Evolutionary conservation across 352 stramenopile genomes (phyloP), one percentile per base, ranked within the genome.

Genomic region (Globisporangium recalcitrans): DNA sequence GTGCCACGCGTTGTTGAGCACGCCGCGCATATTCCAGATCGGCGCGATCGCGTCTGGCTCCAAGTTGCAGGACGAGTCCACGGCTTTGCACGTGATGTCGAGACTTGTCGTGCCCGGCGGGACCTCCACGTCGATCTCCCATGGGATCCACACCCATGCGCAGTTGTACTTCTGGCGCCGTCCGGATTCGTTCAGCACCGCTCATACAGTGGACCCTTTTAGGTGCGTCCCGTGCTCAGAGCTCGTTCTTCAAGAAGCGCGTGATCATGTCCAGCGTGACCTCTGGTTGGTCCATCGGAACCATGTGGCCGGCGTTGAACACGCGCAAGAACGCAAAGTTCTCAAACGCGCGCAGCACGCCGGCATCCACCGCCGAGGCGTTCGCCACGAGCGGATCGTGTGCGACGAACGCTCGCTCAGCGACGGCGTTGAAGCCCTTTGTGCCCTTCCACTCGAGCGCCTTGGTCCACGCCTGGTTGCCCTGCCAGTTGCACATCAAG

Each of bases 1-100:
- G 59, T 96, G 96, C 95, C 96, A 99, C 26, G 88, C 90, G 68
- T 99, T 99, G 68, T 98, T 99, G 21, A 98, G 78, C 36, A 99
- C 80, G 46, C 97, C 97, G 53, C 96, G 82, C 68, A 99, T 92
- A 82, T 99, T 99, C 97, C 97, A 99, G 59, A 98, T 96, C 26
- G 96, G 88, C 54, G 87, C 90, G 65, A 93, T 95, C 22, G 77
- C 93, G 68, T 99, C 97, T 1, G 97, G 97, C 74, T 99, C 97
- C 16, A 95, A 87, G 71, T 99, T 99, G 74, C 98, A 98, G 1
- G 90, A 95, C 36, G 80, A 81, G 73, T 99, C 97, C 9, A 98
- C 87, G 3, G 94, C 96, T 66, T 98, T 98, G 74, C 83, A 98
- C 44, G 80, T 80, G 36, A 99, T 78, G 42, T 98, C 79, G 19